Conservation (phyloP, 306 rosid species). For the Acacia crassicarpa region DNA sequence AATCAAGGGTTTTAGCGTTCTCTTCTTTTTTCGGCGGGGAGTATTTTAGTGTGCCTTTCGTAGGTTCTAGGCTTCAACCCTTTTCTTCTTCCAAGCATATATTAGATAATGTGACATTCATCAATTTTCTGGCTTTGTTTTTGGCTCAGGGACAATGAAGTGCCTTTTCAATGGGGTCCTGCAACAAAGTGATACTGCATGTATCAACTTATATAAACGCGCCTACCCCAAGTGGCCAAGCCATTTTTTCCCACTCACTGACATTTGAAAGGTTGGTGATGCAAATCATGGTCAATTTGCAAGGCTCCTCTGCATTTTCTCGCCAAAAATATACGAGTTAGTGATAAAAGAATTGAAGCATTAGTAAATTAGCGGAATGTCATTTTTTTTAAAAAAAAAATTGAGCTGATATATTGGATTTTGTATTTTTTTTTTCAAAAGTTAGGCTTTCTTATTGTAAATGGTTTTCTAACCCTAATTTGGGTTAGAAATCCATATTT, state of each 20-base stretch:
- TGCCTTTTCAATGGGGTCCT: conserved; percentile 79
- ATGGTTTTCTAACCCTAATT: neutral
- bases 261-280: conserved; percentile 40
- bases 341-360: neutral
- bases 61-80: neutral
- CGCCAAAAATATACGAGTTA: neutral
- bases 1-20: neutral
- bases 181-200: conserved; percentile 82
- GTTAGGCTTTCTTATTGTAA: neutral
- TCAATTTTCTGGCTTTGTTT: neutral
- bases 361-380: neutral
- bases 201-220: conserved; percentile 86
- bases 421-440: neutral
- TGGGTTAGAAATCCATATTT: neutral
- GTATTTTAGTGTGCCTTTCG: neutral
- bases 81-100: neutral
- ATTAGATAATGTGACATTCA: neutral
- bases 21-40: neutral
- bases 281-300: neutral
- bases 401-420: neutral
- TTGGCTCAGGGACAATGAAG: conserved; percentile 71
- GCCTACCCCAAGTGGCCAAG: conserved; percentile 88
- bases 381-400: neutral
- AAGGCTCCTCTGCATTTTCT: neutral
- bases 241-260: conserved; percentile 53